A percentile compares a stretch with the other conserved stretches of the same genome.
phyloP scores from a whole-genome alignment of 352 stramenopile species.

The Globisporangium splendens region DNA sequence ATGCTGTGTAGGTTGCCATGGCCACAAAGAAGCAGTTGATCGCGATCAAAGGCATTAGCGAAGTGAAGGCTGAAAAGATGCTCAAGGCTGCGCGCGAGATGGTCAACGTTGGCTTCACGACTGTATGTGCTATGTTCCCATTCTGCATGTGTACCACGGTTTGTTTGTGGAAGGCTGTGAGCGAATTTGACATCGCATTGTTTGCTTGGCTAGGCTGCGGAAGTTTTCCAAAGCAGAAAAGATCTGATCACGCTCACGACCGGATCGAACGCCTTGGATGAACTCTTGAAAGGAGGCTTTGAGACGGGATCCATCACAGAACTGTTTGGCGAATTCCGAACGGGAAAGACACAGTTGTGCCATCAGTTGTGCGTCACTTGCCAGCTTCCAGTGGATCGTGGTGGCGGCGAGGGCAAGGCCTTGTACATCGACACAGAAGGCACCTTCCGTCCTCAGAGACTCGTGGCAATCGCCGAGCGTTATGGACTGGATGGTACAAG shows the following conservation, averaged over 20 bases:
- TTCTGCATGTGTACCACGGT: background rate
- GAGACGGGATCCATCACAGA: constrained; percentile 98
- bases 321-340: constrained; percentile 99
- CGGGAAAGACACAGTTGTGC: constrained; percentile 99
- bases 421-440: constrained; percentile 99
- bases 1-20: constrained; percentile 83
- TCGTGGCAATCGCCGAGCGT: constrained; percentile 97
- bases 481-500: constrained; percentile 92
- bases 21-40: constrained; percentile 96
- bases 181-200: background rate
- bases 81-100: constrained; percentile 97
- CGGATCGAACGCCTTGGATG: constrained; percentile 86
- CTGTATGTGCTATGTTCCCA: constrained; percentile 52
- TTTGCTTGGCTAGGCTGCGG: constrained; percentile 55
- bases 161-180: background rate
- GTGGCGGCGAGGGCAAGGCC: constrained; percentile 96
- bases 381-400: constrained; percentile 96
- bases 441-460: constrained; percentile 95
- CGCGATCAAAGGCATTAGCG: constrained; percentile 98
- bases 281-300: constrained; percentile 93
- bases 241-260: constrained; percentile 95
- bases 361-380: constrained; percentile 99
- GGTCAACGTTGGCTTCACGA: constrained; percentile 99
- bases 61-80: constrained; percentile 98
- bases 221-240: constrained; percentile 86